phyloP scores from a whole-genome alignment of 202 grass and related monocot species.

The Carex sylvatica region DNA sequence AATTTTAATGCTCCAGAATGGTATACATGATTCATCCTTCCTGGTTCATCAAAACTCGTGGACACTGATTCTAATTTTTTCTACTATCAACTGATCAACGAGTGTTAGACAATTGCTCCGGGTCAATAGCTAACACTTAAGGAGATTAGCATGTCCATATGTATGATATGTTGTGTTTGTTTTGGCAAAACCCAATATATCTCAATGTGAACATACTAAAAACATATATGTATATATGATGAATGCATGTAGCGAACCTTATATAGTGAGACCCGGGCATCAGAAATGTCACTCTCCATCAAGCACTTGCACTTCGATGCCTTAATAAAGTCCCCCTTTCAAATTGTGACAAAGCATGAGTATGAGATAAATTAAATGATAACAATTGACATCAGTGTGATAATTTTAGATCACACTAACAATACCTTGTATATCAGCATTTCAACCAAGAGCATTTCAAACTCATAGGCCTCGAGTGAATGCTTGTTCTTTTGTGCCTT shows the following conservation, averaged over 20 bases:
- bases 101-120: too few species aligned
- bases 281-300: not conserved
- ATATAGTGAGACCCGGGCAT: constrained; percentile 12
- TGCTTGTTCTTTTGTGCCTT: not conserved
- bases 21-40: too few species aligned
- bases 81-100: too few species aligned
- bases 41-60: too few species aligned
- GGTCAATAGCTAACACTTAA: too few species aligned
- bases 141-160: not conserved
- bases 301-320: constrained; percentile 2
- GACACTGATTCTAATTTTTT: too few species aligned
- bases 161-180: not conserved
- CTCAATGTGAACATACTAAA: not conserved
- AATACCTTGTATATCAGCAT: constrained; percentile 31
- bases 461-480: constrained; percentile 17
- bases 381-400: not conserved
- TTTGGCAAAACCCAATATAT: not conserved
- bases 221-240: not conserved
- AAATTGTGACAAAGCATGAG: not conserved
- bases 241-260: not conserved
- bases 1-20: too few species aligned
- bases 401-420: not conserved
- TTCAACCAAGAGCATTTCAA: constrained; percentile 33
- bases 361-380: not conserved
- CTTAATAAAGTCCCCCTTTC: not conserved